Percentiles rank a stretch among this genome's conserved stretches.
These are phyloP conservation scores for Cryptosporidium tyzzeri DNA, from an alignment of 169 alveolate genomes.

Conservation along the genomic window DNA sequence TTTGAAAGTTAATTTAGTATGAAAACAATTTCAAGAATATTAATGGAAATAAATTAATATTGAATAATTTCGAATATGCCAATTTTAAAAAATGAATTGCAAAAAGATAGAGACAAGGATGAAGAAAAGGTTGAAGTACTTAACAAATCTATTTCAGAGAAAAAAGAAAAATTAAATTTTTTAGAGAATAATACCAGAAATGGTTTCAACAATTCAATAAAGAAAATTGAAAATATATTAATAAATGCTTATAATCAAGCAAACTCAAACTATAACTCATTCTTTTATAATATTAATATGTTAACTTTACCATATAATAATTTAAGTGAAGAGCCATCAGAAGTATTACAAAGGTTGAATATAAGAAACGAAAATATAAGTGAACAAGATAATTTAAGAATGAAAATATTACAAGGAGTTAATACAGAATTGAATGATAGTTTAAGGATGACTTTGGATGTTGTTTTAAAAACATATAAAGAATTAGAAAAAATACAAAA, in stretches of 20 bases:
- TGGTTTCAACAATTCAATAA: slow-evolving; percentile 27
- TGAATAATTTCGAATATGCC: slow-evolving; percentile 25
- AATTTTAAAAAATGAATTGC: slow-evolving; percentile 11
- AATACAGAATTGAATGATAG: slow-evolving; percentile 34
- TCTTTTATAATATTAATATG: slow-evolving; percentile 32
- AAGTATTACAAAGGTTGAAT: neutral
- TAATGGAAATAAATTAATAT: neutral
- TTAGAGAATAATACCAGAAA: slow-evolving; percentile 11
- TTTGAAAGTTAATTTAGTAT: slow-evolving; percentile 14
- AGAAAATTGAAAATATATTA: slow-evolving; percentile 35
- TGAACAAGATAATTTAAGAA: neutral
- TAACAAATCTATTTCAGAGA: neutral
- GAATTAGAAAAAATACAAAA: slow-evolving; percentile 20
- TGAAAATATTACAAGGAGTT: slow-evolving; percentile 39
- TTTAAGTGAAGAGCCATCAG: neutral
- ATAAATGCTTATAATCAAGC: slow-evolving; percentile 41
- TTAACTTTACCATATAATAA: slow-evolving; percentile 10
- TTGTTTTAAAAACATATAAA: slow-evolving; percentile 20
- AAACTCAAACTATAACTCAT: slow-evolving; percentile 11
- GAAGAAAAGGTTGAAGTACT: neutral
- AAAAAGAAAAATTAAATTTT: slow-evolving; percentile 18
- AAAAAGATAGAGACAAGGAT: neutral
- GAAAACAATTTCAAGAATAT: neutral
- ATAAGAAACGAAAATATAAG: neutral
- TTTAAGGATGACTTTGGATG: slow-evolving; percentile 15